A percentile compares a stretch with the other conserved stretches of the same genome.
Conservation (phyloP, 495 filamentous ascomycete species). For the Neurospora sp. region DNA sequence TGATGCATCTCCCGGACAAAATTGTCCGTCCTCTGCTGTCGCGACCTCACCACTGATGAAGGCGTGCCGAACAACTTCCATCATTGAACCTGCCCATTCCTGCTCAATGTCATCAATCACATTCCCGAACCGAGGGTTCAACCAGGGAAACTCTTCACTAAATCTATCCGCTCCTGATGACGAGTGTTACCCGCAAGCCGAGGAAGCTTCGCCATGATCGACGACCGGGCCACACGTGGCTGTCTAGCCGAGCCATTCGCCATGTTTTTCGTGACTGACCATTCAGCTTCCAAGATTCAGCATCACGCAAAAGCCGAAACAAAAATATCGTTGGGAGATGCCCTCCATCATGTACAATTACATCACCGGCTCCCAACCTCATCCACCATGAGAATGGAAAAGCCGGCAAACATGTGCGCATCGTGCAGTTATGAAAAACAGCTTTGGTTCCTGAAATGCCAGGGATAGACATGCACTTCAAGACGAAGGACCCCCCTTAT, state of each 20-base stretch:
- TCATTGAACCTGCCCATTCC: not conserved
- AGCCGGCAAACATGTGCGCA: not conserved
- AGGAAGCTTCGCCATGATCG: not conserved
- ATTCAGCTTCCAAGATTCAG: not conserved
- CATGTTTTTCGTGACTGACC: not conserved
- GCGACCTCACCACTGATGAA: not conserved
- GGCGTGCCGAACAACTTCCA: too few species aligned
- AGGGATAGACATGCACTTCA: not conserved
- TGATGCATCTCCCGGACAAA: not conserved
- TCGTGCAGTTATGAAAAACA: not conserved
- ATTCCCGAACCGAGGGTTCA: not conserved
- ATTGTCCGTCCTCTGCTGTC: not conserved
- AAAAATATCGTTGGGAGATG: not conserved
- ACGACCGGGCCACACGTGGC: not conserved
- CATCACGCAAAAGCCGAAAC: not conserved
- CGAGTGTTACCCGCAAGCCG: not conserved
- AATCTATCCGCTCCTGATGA: not conserved
- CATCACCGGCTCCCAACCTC: constrained; percentile 5
- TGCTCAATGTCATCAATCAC: not conserved
- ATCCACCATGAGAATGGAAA: not conserved
- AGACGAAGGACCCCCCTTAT: not conserved
- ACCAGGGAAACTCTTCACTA: not conserved
- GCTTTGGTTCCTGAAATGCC: not conserved
- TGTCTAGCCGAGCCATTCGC: not conserved
- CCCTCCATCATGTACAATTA: constrained; percentile 15